phyloP scores from a whole-genome alignment of 2,329 filamentous ascomycete species.

The Coleophoma crateriformis region DNA sequence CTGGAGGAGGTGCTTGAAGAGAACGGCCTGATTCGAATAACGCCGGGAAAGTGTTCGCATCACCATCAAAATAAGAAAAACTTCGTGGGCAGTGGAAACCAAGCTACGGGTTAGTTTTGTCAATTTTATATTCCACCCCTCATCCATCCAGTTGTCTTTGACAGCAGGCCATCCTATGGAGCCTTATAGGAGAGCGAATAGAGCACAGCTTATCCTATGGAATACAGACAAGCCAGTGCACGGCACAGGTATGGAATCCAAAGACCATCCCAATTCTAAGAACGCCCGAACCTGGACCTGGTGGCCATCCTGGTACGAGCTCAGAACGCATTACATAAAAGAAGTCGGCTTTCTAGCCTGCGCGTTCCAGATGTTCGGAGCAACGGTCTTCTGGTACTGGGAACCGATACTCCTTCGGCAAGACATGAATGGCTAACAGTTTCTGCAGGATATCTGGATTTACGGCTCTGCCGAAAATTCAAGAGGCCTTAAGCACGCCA shows the following conservation, averaged over 20 bases:
- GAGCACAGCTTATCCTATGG: conserved; percentile 3
- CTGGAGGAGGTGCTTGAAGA: conserved; percentile 44
- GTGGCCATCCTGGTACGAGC: conserved; percentile 51
- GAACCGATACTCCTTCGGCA: too few relatives aligned
- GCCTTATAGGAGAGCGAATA: not conserved
- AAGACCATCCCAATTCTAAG: conserved; percentile 7
- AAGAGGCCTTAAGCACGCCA: conserved; percentile 37
- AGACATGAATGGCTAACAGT: too few relatives aligned
- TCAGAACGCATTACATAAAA: conserved; percentile 53
- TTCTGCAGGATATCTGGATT: conserved; percentile 45
- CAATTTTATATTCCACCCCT: too few relatives aligned
- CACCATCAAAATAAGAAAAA: conserved; percentile 34
- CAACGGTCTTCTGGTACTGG: conserved; percentile 50
- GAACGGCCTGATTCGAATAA: conserved; percentile 13
- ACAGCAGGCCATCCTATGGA: too few relatives aligned
- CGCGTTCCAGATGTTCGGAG: conserved; percentile 47
- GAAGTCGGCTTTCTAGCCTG: conserved; percentile 60
- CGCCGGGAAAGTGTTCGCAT: conserved; percentile 28
- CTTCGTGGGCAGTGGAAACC: conserved; percentile 27
- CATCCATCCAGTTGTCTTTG: too few relatives aligned
- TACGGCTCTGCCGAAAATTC: conserved; percentile 52
- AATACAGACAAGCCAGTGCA: conserved; percentile 8
- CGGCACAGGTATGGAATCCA: conserved; percentile 8
- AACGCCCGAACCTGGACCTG: conserved; percentile 44
- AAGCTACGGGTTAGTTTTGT: conserved; percentile 7